Conservation (phyloP, 345 rosid species). For the Citrus mangshanensis region DNA sequence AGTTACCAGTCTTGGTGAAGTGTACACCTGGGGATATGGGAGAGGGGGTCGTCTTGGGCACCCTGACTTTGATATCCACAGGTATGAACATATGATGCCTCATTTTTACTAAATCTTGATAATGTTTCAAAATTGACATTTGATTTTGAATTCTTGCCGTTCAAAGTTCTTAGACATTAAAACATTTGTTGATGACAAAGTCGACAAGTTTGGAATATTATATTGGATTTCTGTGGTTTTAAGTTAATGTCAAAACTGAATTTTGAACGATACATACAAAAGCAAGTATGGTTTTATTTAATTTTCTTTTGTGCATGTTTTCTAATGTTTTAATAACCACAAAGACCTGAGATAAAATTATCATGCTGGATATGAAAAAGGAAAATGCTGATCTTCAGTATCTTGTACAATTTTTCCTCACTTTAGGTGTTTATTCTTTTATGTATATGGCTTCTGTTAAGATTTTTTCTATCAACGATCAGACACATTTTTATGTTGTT, state of each 20-base stretch:
- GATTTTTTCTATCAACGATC: constrained; percentile 6
- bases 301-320: neutral
- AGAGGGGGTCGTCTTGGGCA: constrained; percentile 99
- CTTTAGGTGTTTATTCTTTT: neutral
- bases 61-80: constrained; percentile 98
- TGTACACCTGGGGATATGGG: constrained; percentile 97
- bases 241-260: neutral
- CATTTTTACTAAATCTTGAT: neutral
- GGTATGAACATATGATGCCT: constrained; percentile 34
- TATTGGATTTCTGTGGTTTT: neutral
- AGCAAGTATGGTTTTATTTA: neutral
- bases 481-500: constrained; percentile 23
- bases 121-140: neutral
- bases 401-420: neutral
- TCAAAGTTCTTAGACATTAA: neutral
- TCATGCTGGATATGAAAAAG: neutral
- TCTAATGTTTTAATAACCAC: neutral
- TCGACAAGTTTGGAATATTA: neutral
- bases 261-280: neutral
- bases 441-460: neutral
- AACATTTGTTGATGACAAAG: neutral
- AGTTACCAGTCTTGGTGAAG: constrained; percentile 68
- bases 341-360: neutral
- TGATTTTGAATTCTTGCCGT: neutral
- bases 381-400: constrained; percentile 2